Conservation (phyloP, 768 basidiomycete genomes). For the Russula griseocarnosa region DNA sequence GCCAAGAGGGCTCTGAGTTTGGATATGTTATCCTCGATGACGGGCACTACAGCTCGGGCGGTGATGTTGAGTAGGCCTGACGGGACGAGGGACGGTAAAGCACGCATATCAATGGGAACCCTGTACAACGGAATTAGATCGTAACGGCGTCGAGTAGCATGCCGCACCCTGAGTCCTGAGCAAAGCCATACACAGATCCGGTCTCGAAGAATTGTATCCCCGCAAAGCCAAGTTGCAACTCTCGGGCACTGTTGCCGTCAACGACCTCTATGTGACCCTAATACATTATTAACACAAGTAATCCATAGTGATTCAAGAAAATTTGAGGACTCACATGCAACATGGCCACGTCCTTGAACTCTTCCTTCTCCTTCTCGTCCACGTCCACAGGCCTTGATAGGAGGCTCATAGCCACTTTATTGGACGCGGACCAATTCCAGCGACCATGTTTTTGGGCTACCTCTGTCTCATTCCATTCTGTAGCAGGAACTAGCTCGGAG, state of each 20-base stretch:
- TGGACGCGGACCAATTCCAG: conserved; percentile 70
- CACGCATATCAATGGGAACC: conserved; percentile 14
- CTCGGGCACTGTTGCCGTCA: conserved; percentile 48
- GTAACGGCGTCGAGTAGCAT: conserved; percentile 4
- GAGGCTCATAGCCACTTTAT: conserved; percentile 61
- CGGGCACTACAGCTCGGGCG: conserved; percentile 25
- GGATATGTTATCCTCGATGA: conserved; percentile 16
- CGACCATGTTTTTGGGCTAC: conserved; percentile 45
- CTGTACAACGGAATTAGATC: background rate
- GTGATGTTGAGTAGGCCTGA: conserved; percentile 14
- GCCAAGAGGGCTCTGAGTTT: conserved; percentile 13
- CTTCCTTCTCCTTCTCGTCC: conserved; percentile 34
- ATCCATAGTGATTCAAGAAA: background rate
- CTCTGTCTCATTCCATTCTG: conserved; percentile 51
- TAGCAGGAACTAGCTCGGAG: conserved; percentile 32
- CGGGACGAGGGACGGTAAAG: conserved; percentile 22
- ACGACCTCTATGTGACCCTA: conserved; percentile 73
- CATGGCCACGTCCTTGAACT: conserved; percentile 49
- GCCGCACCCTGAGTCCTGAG: conserved; percentile 56
- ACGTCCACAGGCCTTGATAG: conserved; percentile 50
- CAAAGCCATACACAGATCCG: conserved; percentile 75
- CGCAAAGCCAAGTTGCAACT: conserved; percentile 67
- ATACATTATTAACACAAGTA: conserved; percentile 11
- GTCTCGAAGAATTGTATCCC: conserved; percentile 71
- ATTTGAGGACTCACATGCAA: conserved; percentile 52